Base-by-base conservation (phyloP, 164 flowering plant genomes). In the Malania oleifera region DNA sequence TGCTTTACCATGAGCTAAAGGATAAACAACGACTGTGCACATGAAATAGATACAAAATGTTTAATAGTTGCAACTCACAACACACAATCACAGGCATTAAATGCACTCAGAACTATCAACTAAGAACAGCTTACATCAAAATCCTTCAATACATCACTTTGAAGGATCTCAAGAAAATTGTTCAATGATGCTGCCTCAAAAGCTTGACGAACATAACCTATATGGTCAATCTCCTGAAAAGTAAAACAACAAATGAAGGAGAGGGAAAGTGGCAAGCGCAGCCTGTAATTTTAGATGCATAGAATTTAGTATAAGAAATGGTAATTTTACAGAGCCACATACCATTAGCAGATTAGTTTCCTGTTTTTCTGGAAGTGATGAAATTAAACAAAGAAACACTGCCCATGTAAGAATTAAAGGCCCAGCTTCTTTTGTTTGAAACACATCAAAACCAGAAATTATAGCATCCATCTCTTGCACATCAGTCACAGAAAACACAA, bases 361-460 rank as follows among this genome's bases (percentile, higher is more conserved):
- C 65, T 82, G 77, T 71, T 75, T 82, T 20, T 73, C 85, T 43
- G 93, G 92, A 68, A 89, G 91, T 47, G 98, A 81, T 37, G 76
- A 73, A 67, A 84, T 31, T 44, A 92, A 74, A 70, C 95, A 87
- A 19, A 89, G 82, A 64, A 84, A 85, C 52, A 84, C 87, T 23
- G 95, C 98, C 98, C 98, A 92, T 7, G 98, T 56, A 55, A 92
- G 80, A 62, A 84, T 53, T 58, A 92, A 71, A 4, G 90, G 93
- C 7, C 90, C 90, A 13, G 83, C 87, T 74, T 85, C 98, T 73
- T 70, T 80, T 43, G 70, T 65, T 68, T 85, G 88, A 52, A 64
- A 73, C 43, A 56, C 64, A 76, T 68, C 73, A 52, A 82, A 76
- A 70, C 79, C 70, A 52, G 89, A 82, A 58, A 92, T 55, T 12